Base-by-base conservation (phyloP, 2,329 filamentous ascomycete genomes). In the Zopfia rhizophila region DNA sequence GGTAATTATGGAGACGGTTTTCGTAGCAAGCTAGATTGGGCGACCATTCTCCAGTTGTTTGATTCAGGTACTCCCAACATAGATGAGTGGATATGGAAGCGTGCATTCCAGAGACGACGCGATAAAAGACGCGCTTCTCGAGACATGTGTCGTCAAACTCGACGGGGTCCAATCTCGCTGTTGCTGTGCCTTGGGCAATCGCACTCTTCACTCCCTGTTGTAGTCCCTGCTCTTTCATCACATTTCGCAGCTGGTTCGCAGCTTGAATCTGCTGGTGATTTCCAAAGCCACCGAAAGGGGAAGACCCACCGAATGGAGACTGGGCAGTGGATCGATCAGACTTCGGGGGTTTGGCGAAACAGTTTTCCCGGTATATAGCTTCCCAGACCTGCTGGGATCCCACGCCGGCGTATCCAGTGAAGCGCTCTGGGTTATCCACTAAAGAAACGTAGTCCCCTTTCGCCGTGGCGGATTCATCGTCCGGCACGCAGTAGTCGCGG, bases 101-200 rank as follows among this genome's bases (percentile, higher is more conserved):
- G 72, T 99, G 94, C 94, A 99, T 97, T 30, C 94, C 94, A 38
- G 91, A 96, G 52, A 99, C 85, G 53, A 99, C 86, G 5, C 92
- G 84, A 75, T 97, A 94, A 72, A 99, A 99, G 25, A 97, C 94
- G n/a, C 94, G 88, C 81, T 99, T 97, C 78, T 99, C 94, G 17
- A 99, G 77, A 65, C 94, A 99, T 66, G 96, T 90, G 59, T 97
- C 92, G 58, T 96, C 91, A 35, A 86, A 80, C 56, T 94, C 89
- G 37, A 93, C 78, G 60, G 82, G 82, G 37, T 85, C 80, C 35
- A 85, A 80, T 36, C 86, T 84, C 1, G 81, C 80, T 3, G 79
- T 79, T 48, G 83, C 79, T 19, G 82, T 79, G 25, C 74, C 72
- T 8, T 75, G 69, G 2, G 75, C 71, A 38, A 76, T 76, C 39